Conservation (phyloP, 192 early-diverging fungal genomes). For the Coemansia sp. region DNA sequence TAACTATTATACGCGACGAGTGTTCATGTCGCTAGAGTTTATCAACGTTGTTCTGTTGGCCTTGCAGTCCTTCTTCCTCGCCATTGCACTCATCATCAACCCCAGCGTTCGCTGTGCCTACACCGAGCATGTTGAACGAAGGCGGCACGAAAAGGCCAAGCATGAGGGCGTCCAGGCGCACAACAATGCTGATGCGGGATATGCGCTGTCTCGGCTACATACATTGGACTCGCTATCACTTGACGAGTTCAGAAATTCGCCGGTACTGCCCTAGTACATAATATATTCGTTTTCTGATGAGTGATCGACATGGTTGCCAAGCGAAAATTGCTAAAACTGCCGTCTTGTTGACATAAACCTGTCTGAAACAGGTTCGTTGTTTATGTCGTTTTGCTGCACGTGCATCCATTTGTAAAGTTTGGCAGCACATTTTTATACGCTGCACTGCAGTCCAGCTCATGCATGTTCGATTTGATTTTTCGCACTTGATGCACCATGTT, state of each 20-base stretch:
- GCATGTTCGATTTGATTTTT: background rate
- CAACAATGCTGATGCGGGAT: background rate
- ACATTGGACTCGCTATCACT: background rate
- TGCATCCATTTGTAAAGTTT: background rate
- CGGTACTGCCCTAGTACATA: background rate
- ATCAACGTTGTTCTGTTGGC: constrained; percentile 29
- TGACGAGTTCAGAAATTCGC: background rate
- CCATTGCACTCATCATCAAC: constrained; percentile 31
- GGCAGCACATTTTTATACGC: background rate
- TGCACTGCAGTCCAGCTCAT: background rate
- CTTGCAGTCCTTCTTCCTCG: constrained; percentile 36
- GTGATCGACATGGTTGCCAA: background rate
- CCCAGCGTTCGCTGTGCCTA: constrained; percentile 14
- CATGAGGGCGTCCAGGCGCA: background rate
- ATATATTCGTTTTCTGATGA: background rate
- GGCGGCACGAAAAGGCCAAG: background rate
- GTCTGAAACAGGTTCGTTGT: background rate
- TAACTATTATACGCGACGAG: constrained; percentile 15
- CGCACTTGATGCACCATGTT: background rate
- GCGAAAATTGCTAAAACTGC: no score
- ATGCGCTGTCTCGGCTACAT: background rate
- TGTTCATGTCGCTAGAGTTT: constrained; percentile 26
- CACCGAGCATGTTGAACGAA: background rate
- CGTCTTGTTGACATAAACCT: no score
- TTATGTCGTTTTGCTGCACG: background rate